These are phyloP conservation scores for Thraustochytrium sp. DNA, from an alignment of 352 stramenopile species.

Conservation along the genomic window DNA sequence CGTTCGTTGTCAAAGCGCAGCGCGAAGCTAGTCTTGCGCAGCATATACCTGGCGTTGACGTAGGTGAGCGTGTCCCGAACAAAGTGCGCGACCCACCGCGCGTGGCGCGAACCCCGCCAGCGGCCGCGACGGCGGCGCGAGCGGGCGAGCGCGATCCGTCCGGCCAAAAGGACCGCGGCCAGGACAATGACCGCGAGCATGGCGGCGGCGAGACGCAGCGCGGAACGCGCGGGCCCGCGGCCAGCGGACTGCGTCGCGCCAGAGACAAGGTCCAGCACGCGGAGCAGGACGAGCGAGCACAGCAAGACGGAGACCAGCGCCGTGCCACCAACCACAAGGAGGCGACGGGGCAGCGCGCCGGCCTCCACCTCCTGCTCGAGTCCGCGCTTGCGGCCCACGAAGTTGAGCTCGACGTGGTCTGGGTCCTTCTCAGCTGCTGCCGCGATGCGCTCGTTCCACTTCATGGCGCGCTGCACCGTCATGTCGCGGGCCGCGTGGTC, in stretches of 20 bases:
- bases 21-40: neutral
- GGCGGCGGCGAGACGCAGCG: too few species aligned
- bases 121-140: too few species aligned
- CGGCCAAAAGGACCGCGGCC: too few species aligned
- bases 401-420: conserved; percentile 33
- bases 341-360: neutral
- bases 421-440: neutral
- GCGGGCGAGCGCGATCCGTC: too few species aligned
- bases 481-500: conserved; percentile 42
- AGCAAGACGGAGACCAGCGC: neutral
- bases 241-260: too few species aligned
- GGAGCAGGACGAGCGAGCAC: too few species aligned
- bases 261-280: too few species aligned
- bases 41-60: neutral
- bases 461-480: neutral
- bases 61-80: neutral
- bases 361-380: neutral
- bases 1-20: neutral
- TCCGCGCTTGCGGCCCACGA: conserved; percentile 28
- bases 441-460: conserved; percentile 21
- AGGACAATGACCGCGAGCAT: too few species aligned
- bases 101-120: neutral
- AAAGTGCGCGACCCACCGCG: neutral
- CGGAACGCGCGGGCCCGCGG: too few species aligned
- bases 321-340: neutral